Conservation (phyloP, 495 filamentous ascomycete genomes). For the Penicillium goetzii region DNA sequence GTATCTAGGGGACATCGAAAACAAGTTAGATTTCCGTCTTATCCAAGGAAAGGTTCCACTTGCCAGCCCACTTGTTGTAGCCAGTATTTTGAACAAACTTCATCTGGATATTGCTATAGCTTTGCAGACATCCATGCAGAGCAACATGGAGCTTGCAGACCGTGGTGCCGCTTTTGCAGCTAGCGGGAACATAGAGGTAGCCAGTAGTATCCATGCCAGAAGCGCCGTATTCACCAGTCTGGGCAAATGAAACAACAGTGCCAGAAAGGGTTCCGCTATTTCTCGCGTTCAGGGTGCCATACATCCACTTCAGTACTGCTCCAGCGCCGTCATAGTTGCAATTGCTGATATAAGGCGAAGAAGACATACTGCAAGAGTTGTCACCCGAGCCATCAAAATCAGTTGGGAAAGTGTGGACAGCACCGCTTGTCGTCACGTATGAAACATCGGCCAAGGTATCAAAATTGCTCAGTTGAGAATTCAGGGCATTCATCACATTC, state of each 20-base stretch:
- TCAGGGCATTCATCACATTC: conserved; percentile 17
- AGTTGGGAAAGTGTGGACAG: conserved; percentile 19
- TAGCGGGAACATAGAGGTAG: conserved; percentile 20
- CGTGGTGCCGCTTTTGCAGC: conserved; percentile 12
- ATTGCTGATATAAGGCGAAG: conserved; percentile 22
- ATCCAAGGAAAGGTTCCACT: not conserved
- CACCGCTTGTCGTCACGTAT: conserved; percentile 17
- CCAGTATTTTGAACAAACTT: conserved; percentile 19
- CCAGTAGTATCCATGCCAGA: conserved; percentile 19
- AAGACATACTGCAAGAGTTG: conserved; percentile 15
- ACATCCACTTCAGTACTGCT: conserved; percentile 20
- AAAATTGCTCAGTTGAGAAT: conserved; percentile 14
- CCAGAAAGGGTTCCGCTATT: conserved; percentile 16
- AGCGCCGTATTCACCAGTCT: conserved; percentile 15
- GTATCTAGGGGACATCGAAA: conserved; percentile 10
- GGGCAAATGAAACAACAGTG: conserved; percentile 19
- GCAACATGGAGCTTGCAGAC: conserved; percentile 22
- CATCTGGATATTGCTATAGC: conserved; percentile 17
- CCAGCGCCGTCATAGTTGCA: conserved; percentile 22
- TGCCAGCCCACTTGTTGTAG: conserved; percentile 20
- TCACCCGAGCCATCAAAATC: conserved; percentile 19
- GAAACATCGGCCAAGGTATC: conserved; percentile 15
- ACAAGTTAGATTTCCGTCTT: not conserved
- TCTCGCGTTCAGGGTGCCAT: conserved; percentile 12
- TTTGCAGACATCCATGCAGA: conserved; percentile 22